Conservation (phyloP, 2,329 filamentous ascomycete genomes). For the Ascochyta rabiei region DNA sequence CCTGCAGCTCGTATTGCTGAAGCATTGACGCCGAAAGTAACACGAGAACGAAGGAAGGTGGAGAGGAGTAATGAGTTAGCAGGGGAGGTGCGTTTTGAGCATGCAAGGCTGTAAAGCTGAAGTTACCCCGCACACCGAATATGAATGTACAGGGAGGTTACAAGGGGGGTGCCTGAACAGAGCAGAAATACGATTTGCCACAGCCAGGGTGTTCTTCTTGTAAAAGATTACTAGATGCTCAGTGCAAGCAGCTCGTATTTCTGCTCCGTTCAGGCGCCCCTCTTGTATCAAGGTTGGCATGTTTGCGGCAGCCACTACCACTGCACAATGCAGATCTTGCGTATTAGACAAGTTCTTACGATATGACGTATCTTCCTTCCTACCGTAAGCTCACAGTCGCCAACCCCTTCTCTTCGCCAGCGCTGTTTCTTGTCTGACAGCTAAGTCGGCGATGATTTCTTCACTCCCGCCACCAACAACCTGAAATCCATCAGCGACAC, state of each 20-base stretch:
- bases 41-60: slow-evolving; percentile 13
- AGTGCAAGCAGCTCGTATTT: no score
- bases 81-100: slow-evolving; percentile 1
- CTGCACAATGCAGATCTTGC: slow-evolving; percentile 5
- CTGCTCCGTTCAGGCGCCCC: no score
- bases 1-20: neutral
- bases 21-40: slow-evolving; percentile 7
- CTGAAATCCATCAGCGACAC: slow-evolving; percentile 18
- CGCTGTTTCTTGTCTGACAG: slow-evolving; percentile 56
- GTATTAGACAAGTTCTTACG: neutral
- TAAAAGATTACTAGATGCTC: no score
- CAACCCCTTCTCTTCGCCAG: slow-evolving; percentile 51
- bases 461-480: slow-evolving; percentile 61
- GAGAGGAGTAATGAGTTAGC: slow-evolving; percentile 5
- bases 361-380: neutral
- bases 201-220: no score
- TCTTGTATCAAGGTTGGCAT: slow-evolving; percentile 14
- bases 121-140: slow-evolving; percentile 4
- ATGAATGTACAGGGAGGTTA: neutral
- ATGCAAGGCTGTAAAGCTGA: slow-evolving; percentile 9
- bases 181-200: no score
- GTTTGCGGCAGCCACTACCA: slow-evolving; percentile 1
- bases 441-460: slow-evolving; percentile 61
- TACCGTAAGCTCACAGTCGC: slow-evolving; percentile 46
- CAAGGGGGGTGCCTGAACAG: no score